Evolutionary conservation across 495 filamentous ascomycete species (phyloP).

Genomic region (Neurospora sp.): DNA sequence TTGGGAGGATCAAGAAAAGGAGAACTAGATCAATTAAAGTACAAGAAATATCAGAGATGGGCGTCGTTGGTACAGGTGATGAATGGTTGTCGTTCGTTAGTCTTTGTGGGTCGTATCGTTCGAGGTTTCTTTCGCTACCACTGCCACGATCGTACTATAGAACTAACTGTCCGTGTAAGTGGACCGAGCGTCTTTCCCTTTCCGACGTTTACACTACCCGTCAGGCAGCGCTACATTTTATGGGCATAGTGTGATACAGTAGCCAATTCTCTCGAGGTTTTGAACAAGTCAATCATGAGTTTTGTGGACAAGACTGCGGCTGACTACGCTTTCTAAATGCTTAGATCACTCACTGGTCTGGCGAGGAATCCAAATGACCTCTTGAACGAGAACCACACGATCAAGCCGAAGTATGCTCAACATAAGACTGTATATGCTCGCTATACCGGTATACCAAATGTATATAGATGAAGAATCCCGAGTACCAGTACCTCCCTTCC

Average conservation of each 20-base stretch:
- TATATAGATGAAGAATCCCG: neutral
- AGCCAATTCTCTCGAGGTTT: neutral
- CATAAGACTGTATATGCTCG: neutral
- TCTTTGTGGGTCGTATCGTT: neutral
- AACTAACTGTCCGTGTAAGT: neutral
- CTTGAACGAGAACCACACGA: neutral
- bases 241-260: neutral
- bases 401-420: neutral
- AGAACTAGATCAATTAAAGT: neutral
- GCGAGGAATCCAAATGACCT: neutral
- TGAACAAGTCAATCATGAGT: neutral
- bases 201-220: too few species aligned
- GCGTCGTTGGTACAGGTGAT: neutral
- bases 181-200: neutral
- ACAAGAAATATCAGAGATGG: neutral
- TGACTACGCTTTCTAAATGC: neutral
- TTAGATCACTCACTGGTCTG: neutral
- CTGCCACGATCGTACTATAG: neutral
- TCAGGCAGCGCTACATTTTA: too few species aligned
- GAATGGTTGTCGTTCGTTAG: neutral
- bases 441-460: neutral
- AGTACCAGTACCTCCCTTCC: neutral
- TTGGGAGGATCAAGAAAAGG: neutral
- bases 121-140: neutral
- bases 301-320: neutral